Base-by-base conservation (phyloP, 1,284 basidiomycete species). In the Puccinia horiana region DNA sequence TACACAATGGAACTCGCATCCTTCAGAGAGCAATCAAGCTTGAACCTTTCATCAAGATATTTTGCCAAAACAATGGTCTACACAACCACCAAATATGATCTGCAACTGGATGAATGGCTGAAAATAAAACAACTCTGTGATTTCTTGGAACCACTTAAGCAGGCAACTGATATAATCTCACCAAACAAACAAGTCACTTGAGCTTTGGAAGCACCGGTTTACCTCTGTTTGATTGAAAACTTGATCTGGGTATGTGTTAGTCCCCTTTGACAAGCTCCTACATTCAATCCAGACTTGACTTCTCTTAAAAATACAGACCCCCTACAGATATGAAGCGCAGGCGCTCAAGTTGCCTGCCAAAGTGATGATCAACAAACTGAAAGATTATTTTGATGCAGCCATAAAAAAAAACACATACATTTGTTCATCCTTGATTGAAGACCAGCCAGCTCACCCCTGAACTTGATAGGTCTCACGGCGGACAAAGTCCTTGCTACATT, bases 401-500 rank as follows among this genome's bases (percentile, higher is more conserved):
- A 73, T 73, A 23, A 2, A 35, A 35, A 73, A 73, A 35, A 47
- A 29, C 0, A 29, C 54, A 4, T 73, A 73, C 32, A 14, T 73
- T 20, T 73, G 47, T 23, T 54, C 70, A 0, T 73, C 14, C 44
- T 73, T 20, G 16, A 73, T 73, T 73, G 8, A 73, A 73, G 54
- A 37, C 29, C 18, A 54, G 3, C 35, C 26, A 35, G 2, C 44
- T 73, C 35, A 54, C 44, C 23, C 49, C 70, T 20, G 49, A 54
- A 18, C 26, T 35, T 2, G 2, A 54, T 20, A 18, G 20, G 4
- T 26, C 47, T 49, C 40, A 52, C 4, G 44, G 16, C 49, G 29
- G 0, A 72, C 20, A 4, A 14, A 14, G 18, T 54, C 14, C 26
- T 52, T 6, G 29, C 32, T 6, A 73, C 6, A 0, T 73, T 73